phyloP scores from a whole-genome alignment of 352 stramenopile species.

The Pilasporangium apinafurcum region DNA sequence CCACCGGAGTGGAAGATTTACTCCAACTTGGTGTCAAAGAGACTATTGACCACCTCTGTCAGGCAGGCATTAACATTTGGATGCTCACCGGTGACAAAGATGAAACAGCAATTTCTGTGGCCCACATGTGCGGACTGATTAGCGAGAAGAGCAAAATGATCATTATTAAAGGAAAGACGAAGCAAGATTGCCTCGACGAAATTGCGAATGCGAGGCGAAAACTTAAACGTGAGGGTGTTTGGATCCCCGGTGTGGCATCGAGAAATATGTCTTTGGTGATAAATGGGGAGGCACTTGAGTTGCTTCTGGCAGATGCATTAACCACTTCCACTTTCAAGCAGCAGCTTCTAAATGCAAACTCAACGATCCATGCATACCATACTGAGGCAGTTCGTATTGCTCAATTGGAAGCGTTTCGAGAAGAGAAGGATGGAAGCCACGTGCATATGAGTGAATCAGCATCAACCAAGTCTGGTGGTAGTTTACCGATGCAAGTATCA shows the following conservation, averaged over 20 bases:
- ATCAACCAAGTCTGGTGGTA: constrained; percentile 48
- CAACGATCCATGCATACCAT: background rate
- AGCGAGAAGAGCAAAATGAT: constrained; percentile 68
- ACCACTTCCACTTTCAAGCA: constrained; percentile 2
- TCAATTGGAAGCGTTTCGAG: constrained; percentile 16
- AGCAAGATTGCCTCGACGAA: constrained; percentile 75
- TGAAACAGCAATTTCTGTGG: constrained; percentile 99
- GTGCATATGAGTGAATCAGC: constrained; percentile 18
- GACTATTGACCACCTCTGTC: constrained; percentile 92
- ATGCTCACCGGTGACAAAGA: constrained; percentile 99
- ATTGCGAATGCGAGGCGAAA: constrained; percentile 69
- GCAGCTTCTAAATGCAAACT: too few species aligned
- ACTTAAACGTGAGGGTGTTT: constrained; percentile 72
- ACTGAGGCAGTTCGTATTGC: constrained; percentile 5
- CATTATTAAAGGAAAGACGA: constrained; percentile 78
- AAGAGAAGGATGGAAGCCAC: constrained; percentile 8
- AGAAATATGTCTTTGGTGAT: constrained; percentile 77
- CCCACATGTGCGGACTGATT: constrained; percentile 94
- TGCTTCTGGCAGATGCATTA: constrained; percentile 43
- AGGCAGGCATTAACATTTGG: constrained; percentile 98
- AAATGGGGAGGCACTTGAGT: constrained; percentile 75
- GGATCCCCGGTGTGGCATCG: constrained; percentile 65
- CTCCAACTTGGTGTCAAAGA: constrained; percentile 96
- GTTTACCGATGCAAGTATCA: constrained; percentile 19
- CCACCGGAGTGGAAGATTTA: constrained; percentile 96